These are phyloP conservation scores for Apiospora phragmitis DNA, from an alignment of 2,329 filamentous ascomycete species.

Conservation along the genomic window DNA sequence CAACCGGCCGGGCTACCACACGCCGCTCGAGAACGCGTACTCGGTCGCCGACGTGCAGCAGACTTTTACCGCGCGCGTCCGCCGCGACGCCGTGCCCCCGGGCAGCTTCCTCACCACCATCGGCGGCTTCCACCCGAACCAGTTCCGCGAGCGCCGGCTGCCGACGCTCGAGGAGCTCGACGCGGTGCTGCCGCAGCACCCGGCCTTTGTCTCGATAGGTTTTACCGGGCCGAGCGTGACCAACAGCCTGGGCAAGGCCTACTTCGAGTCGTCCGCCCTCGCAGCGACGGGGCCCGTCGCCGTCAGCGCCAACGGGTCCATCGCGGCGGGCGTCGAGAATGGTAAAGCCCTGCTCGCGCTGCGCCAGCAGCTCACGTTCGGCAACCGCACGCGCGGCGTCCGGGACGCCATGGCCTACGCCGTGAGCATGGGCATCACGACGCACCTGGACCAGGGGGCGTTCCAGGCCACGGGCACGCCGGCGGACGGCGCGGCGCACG, in stretches of 20 bases:
- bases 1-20: constrained; percentile 30
- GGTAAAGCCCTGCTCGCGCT: constrained; percentile 27
- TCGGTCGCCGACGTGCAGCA: constrained; percentile 26
- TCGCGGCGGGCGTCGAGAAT: constrained; percentile 23
- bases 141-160: constrained; percentile 26
- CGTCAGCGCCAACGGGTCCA: constrained; percentile 22
- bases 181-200: constrained; percentile 22
- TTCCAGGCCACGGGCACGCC: constrained; percentile 27
- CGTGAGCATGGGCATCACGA: constrained; percentile 27
- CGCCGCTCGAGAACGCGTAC: constrained; percentile 27
- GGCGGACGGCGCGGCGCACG: constrained; percentile 25
- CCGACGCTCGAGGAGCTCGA: constrained; percentile 30
- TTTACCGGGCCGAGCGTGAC: constrained; percentile 27
- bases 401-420: constrained; percentile 30
- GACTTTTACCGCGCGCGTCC: constrained; percentile 18
- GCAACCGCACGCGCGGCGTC: constrained; percentile 24
- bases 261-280: constrained; percentile 19
- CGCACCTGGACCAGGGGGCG: constrained; percentile 30
- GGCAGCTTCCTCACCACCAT: constrained; percentile 29
- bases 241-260: constrained; percentile 25
- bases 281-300: constrained; percentile 4
- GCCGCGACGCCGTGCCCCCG: constrained; percentile 14
- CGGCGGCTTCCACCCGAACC: constrained; percentile 29
- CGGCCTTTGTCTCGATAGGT: constrained; percentile 24
- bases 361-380: constrained; percentile 22